Evolutionary conservation across 176 grass and related monocot species (phyloP).

Genomic region (Areca catechu): DNA sequence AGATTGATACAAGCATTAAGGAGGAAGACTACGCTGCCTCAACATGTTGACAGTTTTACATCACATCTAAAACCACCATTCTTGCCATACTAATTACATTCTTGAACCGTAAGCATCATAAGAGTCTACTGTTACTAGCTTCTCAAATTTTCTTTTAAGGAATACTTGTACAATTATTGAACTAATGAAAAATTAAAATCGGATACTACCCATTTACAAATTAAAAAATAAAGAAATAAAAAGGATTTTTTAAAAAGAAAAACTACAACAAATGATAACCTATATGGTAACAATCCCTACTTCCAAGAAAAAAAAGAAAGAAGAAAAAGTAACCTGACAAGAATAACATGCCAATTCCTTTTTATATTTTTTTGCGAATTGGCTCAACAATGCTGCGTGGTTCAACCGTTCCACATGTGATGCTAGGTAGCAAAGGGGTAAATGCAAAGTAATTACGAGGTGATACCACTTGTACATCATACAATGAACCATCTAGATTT

Average conservation of each 20-base stretch:
- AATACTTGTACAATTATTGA: neutral
- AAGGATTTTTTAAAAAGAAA: neutral
- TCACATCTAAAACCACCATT: too few species aligned
- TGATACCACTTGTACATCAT: conserved; percentile 92
- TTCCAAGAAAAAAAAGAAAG: neutral
- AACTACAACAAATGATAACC: neutral
- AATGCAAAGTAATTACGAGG: conserved; percentile 92
- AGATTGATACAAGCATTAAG: too few species aligned
- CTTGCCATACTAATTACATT: neutral
- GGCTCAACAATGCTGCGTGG: conserved; percentile 89
- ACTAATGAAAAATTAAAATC: neutral
- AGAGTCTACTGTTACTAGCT: neutral
- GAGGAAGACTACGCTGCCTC: neutral
- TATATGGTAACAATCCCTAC: too few species aligned
- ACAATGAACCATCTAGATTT: conserved; percentile 59
- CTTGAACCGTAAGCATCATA: neutral
- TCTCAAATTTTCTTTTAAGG: neutral
- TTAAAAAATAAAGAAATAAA: neutral
- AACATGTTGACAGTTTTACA: neutral
- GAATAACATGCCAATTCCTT: conserved; percentile 16
- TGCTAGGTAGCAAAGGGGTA: conserved; percentile 80
- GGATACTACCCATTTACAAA: neutral
- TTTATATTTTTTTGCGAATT: conserved; percentile 67
- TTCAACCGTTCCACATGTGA: conserved; percentile 90
- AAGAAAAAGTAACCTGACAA: neutral